Percentiles rank a stretch among this genome's conserved stretches.
These are phyloP conservation scores for Triangularia verruculosa DNA, from an alignment of 2,329 filamentous ascomycete species.

Conservation along the genomic window DNA sequence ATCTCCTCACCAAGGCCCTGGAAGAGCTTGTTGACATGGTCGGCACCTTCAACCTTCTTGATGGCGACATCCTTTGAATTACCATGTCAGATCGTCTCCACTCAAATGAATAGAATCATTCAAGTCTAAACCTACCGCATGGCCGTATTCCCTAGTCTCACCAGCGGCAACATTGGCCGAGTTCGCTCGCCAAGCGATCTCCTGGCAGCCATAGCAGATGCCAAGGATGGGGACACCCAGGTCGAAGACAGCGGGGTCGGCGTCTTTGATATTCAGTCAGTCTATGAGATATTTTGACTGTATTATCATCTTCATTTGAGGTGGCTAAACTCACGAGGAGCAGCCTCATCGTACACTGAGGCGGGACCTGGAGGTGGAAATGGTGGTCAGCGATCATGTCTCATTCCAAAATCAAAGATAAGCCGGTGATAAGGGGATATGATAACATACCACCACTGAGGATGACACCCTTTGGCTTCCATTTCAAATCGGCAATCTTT, in stretches of 20 bases:
- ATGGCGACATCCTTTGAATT: slow-evolving; percentile 47
- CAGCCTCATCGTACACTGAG: slow-evolving; percentile 75
- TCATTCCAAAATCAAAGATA: slow-evolving; percentile 13
- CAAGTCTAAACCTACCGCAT: slow-evolving; percentile 41
- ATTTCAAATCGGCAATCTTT: slow-evolving; percentile 72
- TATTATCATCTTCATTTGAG: background rate
- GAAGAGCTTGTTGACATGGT: slow-evolving; percentile 75
- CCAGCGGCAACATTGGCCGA: slow-evolving; percentile 36
- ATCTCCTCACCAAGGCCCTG: slow-evolving; percentile 67
- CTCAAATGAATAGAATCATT: slow-evolving; percentile 46
- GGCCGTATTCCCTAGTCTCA: slow-evolving; percentile 33
- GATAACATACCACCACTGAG: slow-evolving; percentile 44
- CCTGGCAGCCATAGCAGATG: slow-evolving; percentile 53
- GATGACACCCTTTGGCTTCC: slow-evolving; percentile 81
- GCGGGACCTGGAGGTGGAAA: slow-evolving; percentile 38
- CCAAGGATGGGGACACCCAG: slow-evolving; percentile 44
- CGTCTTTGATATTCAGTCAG: slow-evolving; percentile 42
- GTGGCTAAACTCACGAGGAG: slow-evolving; percentile 3
- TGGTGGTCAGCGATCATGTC: slow-evolving; percentile 5
- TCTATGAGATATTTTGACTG: slow-evolving; percentile 11
- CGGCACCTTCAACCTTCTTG: slow-evolving; percentile 3
- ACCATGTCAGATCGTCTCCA: slow-evolving; percentile 67
- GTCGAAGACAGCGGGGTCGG: slow-evolving; percentile 78
- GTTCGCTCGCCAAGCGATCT: slow-evolving; percentile 69
- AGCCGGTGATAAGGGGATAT: background rate